phyloP scores from a whole-genome alignment of 2,329 filamentous ascomycete genomes.

The Ceratocystis ficicola region DNA sequence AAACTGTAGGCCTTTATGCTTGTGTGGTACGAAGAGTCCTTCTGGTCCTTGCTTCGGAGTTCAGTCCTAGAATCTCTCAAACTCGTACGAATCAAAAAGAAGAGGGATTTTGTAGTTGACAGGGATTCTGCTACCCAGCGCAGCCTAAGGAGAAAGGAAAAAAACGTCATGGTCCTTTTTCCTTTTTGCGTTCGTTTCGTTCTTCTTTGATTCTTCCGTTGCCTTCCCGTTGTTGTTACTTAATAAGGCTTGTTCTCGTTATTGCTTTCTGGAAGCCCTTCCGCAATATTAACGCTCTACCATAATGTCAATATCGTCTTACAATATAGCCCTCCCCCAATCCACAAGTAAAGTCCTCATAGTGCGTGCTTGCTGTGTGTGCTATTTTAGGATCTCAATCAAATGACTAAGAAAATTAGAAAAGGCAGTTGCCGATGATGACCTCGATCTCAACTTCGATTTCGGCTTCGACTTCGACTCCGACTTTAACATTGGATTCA shows the following conservation, averaged over 20 bases:
- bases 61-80: background rate
- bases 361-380: background rate
- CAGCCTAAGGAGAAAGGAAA: background rate
- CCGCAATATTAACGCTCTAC: background rate
- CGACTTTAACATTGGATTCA: background rate
- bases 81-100: constrained; percentile 7
- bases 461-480: background rate
- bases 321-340: no score
- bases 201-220: constrained; percentile 6
- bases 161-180: background rate
- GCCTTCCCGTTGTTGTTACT: background rate
- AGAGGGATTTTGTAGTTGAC: background rate
- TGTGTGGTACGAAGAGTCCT: constrained; percentile 2
- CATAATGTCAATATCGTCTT: background rate
- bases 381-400: background rate
- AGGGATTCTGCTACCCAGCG: background rate
- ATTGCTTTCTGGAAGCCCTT: background rate
- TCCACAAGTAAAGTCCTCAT: background rate
- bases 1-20: background rate
- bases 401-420: background rate
- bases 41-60: background rate
- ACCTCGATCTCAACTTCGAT: background rate
- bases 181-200: background rate
- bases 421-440: background rate
- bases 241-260: no score